A percentile compares a stretch with the other conserved stretches of the same genome.
Conservation (phyloP, 345 rosid species). For the Syzygium oleosum region DNA sequence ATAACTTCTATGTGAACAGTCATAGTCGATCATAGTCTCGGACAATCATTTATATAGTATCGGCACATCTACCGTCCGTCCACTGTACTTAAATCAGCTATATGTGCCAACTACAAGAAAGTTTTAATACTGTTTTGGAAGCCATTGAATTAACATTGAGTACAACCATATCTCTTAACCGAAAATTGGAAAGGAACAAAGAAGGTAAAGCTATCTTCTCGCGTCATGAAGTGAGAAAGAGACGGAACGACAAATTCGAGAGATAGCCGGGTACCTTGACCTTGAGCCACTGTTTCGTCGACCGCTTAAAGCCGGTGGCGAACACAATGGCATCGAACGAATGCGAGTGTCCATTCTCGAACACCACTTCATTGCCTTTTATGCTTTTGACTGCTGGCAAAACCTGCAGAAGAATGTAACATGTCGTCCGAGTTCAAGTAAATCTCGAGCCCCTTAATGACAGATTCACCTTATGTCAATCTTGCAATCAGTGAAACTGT, state of each 20-base stretch:
- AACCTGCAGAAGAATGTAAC: constrained; percentile 19
- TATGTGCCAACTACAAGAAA: neutral
- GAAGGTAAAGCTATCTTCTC: no score
- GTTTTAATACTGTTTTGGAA: neutral
- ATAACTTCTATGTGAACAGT: accelerated
- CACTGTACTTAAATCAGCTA: neutral
- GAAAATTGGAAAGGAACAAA: no score
- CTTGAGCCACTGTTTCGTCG: constrained; percentile 30
- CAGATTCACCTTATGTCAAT: accelerated
- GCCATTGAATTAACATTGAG: neutral
- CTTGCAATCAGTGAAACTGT: neutral
- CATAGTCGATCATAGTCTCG: neutral
- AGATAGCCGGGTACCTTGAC: neutral
- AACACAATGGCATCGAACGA: constrained; percentile 47
- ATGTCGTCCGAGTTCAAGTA: neutral
- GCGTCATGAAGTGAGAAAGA: no score
- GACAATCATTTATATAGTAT: neutral
- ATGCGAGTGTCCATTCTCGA: constrained; percentile 29
- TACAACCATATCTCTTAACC: no score
- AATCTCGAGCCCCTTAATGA: neutral
- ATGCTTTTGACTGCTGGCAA: constrained; percentile 42
- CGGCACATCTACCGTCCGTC: neutral
- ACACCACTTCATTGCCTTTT: constrained; percentile 28
- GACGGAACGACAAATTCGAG: neutral
- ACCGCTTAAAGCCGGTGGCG: constrained; percentile 48